A percentile compares a stretch with the other conserved stretches of the same genome.
phyloP scores from a whole-genome alignment of 305 asterid species.

The Fraxinus velutina region DNA sequence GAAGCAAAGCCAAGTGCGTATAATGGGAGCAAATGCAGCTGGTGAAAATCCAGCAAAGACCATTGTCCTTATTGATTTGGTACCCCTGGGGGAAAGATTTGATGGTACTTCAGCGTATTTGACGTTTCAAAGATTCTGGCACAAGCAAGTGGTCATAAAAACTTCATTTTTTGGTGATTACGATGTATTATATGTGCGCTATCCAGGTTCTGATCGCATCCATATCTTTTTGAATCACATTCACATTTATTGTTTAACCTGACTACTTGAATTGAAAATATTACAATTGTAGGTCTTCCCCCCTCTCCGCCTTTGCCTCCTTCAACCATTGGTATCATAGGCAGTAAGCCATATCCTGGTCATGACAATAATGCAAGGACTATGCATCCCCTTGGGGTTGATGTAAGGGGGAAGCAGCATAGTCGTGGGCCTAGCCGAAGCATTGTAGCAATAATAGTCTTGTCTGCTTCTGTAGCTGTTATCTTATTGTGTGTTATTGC shows the following conservation, averaged over 20 bases:
- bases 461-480: constrained; percentile 63
- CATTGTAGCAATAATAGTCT: constrained; percentile 51
- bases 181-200: constrained; percentile 75
- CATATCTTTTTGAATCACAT: constrained; percentile 8
- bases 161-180: constrained; percentile 70
- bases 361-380: constrained; percentile 50
- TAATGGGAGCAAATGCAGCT: constrained; percentile 95
- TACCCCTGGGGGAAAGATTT: constrained; percentile 67
- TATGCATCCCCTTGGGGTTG: constrained; percentile 80
- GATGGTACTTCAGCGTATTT: constrained; percentile 60
- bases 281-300: constrained; percentile 66
- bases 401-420: constrained; percentile 53
- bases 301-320: constrained; percentile 84
- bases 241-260: constrained; percentile 15
- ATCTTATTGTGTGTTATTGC: constrained; percentile 50
- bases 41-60: constrained; percentile 76
- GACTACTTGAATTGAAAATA: constrained; percentile 14
- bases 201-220: constrained; percentile 60
- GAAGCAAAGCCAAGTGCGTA: constrained; percentile 85
- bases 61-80: constrained; percentile 65
- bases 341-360: constrained; percentile 67
- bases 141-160: constrained; percentile 57
- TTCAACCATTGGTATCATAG: constrained; percentile 45
- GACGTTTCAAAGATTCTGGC: constrained; percentile 76
- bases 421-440: constrained; percentile 51